Conservation (phyloP, 306 rosid species). For the Echinosophora koreensis region DNA sequence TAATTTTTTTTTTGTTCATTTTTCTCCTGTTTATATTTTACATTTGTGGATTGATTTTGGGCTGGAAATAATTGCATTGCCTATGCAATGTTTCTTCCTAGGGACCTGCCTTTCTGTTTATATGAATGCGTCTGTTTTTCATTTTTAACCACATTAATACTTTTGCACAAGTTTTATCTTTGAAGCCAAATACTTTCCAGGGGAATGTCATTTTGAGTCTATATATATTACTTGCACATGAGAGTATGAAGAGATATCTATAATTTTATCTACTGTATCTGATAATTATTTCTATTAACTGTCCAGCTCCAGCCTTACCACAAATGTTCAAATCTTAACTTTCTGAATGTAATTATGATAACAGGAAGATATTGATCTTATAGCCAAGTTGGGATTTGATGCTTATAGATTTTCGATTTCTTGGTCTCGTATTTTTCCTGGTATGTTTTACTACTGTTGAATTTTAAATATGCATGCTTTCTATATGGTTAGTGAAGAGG, state of each 20-base stretch:
- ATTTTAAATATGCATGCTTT: slow-evolving; percentile 5
- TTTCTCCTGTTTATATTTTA: slow-evolving; percentile 31
- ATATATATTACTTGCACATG: slow-evolving; percentile 8
- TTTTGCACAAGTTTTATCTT: slow-evolving; percentile 3
- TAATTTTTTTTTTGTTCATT: neutral
- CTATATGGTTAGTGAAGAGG: neutral
- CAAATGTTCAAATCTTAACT: slow-evolving; percentile 21
- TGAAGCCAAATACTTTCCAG: slow-evolving; percentile 29
- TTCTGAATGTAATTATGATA: slow-evolving; percentile 38
- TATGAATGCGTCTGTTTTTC: neutral
- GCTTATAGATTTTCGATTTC: slow-evolving; percentile 93
- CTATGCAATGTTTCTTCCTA: slow-evolving; percentile 30
- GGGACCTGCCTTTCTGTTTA: neutral
- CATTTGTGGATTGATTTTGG: slow-evolving; percentile 27
- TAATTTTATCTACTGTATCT: slow-evolving; percentile 18
- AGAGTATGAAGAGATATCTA: slow-evolving; percentile 21
- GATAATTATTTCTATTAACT: slow-evolving; percentile 30
- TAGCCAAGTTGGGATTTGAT: slow-evolving; percentile 84
- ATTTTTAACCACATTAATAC: neutral
- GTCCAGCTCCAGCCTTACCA: neutral
- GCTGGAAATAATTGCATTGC: slow-evolving; percentile 26
- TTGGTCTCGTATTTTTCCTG: slow-evolving; percentile 96
- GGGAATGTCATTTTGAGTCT: slow-evolving; percentile 16
- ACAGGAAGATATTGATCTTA: slow-evolving; percentile 94
- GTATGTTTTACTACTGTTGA: slow-evolving; percentile 54